Evolutionary conservation across 176 grass and related monocot species (phyloP), one percentile per base, ranked within the genome.

Genomic region (Cocos nucifera): DNA sequence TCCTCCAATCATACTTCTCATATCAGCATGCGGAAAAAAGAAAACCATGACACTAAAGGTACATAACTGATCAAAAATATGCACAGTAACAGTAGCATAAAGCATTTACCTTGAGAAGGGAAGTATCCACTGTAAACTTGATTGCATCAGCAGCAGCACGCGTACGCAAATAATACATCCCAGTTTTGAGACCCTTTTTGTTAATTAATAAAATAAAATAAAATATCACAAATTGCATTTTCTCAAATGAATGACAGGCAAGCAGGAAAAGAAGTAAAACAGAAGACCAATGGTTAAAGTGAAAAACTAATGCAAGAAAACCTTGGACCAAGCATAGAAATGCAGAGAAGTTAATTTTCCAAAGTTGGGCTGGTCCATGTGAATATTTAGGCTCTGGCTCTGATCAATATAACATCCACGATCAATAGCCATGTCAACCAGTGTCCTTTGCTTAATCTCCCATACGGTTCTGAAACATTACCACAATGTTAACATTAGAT

Each of bases 391-490:
- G 61, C 94, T 98, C 63, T 98, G 94, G 55, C 94, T 98, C 64
- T 98, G 94, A 69, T 98, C 94, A 53, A 98, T 98, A 19, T 86
- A 98, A 61, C 88, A 98, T 44, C 94, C 94, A 63, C 94, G 94
- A 71, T 93, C 94, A 56, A 93, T 75, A 15, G 94, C 88, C 94
- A 98, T 98, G 67, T 98, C 94, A 64, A 98, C 94, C 28, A 98
- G 73, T 26, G 88, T 98, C 77, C 82, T 98, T 81, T 98, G 94
- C 82, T 98, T 98, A 21, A 98, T 98, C 84, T 98, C 94, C 94
- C 94, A 98, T 49, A 98, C 94, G 19, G 94, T 98, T 72, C 94
- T 98, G 67, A 48, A 6, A 52, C 22, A 78, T 60, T 17, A 62
- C 32, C 68, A n/a, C 7, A 44, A 17, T 20, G 63, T 17, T 56